These are phyloP conservation scores for Diaporthe helianthi DNA, from an alignment of 2,329 filamentous ascomycete species.

Conservation along the genomic window DNA sequence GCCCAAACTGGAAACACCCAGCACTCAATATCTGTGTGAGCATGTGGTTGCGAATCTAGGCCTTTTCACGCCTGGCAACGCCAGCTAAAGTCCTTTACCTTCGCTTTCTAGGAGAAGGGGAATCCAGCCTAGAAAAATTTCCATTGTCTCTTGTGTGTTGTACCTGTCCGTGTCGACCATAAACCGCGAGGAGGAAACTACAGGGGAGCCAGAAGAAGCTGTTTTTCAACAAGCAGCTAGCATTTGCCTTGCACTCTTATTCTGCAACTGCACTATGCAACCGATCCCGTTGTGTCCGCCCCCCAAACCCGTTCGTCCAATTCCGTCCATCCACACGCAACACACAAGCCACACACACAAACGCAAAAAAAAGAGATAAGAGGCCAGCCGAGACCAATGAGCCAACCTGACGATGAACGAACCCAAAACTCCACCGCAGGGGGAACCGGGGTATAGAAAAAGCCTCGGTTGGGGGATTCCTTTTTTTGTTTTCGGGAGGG, in stretches of 20 bases:
- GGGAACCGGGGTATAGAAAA: slow-evolving; percentile 26
- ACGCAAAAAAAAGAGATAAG: slow-evolving; percentile 21
- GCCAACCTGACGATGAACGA: slow-evolving; percentile 40
- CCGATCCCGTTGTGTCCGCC: not conserved
- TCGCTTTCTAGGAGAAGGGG: slow-evolving; percentile 30
- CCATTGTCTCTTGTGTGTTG: slow-evolving; percentile 29
- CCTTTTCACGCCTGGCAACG: slow-evolving; percentile 17
- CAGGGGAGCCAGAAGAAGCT: slow-evolving; percentile 26
- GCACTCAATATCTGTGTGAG: not conserved
- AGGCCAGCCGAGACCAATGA: slow-evolving; percentile 24
- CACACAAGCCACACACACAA: slow-evolving; percentile 14
- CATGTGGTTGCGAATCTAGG: not conserved
- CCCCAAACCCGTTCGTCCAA: not conserved
- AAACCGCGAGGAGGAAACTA: slow-evolving; percentile 29
- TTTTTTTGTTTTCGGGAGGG: slow-evolving; percentile 18
- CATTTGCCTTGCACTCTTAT: slow-evolving; percentile 20
- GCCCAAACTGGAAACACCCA: slow-evolving; percentile 43
- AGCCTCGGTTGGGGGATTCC: slow-evolving; percentile 14
- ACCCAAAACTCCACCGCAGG: slow-evolving; percentile 36
- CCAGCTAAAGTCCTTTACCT: no score
- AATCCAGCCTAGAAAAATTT: slow-evolving; percentile 36
- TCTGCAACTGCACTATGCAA: slow-evolving; percentile 30
- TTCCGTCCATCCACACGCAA: slow-evolving; percentile 9
- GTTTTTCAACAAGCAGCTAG: slow-evolving; percentile 23
- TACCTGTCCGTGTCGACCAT: slow-evolving; percentile 27